phyloP scores from a whole-genome alignment of 345 rosid species.

The Arabidopsis suecica region DNA sequence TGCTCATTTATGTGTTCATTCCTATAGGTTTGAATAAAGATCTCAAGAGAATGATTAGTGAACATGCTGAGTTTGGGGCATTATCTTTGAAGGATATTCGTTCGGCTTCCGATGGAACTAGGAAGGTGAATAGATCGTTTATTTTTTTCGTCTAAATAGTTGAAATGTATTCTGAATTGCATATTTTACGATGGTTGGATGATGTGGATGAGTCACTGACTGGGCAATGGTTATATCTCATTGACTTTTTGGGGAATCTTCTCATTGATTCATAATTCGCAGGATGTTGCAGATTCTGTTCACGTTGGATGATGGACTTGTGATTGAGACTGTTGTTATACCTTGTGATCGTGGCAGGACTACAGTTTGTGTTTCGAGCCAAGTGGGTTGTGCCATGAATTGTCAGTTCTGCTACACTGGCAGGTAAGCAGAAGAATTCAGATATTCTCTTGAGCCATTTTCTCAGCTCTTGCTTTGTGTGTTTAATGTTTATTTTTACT shows the following conservation, averaged over 20 bases:
- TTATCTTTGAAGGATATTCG: conserved; percentile 69
- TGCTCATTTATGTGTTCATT: not conserved
- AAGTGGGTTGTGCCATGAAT: conserved; percentile 95
- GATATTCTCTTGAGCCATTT: conserved; percentile 2
- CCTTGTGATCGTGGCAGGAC: conserved; percentile 89
- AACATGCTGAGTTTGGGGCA: conserved; percentile 69
- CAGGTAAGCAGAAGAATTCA: conserved; percentile 52
- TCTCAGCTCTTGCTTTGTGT: not conserved
- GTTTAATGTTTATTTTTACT: not conserved
- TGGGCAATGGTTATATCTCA: not conserved
- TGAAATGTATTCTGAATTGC: not conserved
- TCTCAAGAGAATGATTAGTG: conserved; percentile 74
- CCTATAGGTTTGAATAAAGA: conserved; percentile 80
- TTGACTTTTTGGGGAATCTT: conserved; percentile 51
- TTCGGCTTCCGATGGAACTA: conserved; percentile 85
- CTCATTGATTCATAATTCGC: conserved; percentile 73
- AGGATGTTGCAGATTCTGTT: conserved; percentile 94
- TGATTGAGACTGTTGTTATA: conserved; percentile 82
- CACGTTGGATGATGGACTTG: conserved; percentile 75
- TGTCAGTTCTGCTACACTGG: conserved; percentile 98
- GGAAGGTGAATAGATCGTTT: conserved; percentile 61
- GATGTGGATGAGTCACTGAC: not conserved
- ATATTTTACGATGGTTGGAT: not conserved
- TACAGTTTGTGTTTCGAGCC: conserved; percentile 94
- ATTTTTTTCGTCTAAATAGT: not conserved